Conservation (phyloP, 345 rosid species). For the Camelina laxa region DNA sequence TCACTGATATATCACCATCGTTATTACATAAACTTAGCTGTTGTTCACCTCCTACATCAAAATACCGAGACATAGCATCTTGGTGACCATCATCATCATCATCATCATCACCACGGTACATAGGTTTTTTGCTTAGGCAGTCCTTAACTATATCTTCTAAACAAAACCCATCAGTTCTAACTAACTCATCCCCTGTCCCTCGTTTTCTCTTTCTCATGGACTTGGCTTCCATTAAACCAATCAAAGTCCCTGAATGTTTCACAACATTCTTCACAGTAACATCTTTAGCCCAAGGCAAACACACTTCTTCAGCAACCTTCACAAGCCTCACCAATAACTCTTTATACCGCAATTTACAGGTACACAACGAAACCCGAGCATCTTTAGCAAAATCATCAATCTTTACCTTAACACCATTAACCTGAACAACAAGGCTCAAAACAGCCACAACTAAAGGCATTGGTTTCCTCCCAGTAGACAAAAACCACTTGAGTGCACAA, state of each 20-base stretch:
- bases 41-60: conserved; percentile 40
- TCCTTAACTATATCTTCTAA: conserved; percentile 43
- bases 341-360: conserved; percentile 58
- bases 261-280: conserved; percentile 69
- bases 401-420: conserved; percentile 58
- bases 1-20: conserved; percentile 38
- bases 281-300: conserved; percentile 86
- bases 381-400: conserved; percentile 63
- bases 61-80: conserved; percentile 43
- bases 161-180: conserved; percentile 32
- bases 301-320: conserved; percentile 56
- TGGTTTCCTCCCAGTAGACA: conserved; percentile 78
- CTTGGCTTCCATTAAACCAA: conserved; percentile 76
- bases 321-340: conserved; percentile 71
- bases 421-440: conserved; percentile 62
- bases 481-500: conserved; percentile 75
- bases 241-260: conserved; percentile 59
- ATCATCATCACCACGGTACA: conserved; percentile 40
- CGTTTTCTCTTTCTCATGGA: conserved; percentile 51
- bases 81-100: conserved; percentile 32
- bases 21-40: conserved; percentile 12
- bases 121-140: conserved; percentile 56
- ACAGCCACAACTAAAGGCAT: conserved; percentile 77
- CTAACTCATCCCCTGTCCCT: conserved; percentile 18
- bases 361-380: conserved; percentile 46